A percentile compares a stretch with the other conserved stretches of the same genome.
phyloP scores from a whole-genome alignment of 768 basidiomycete genomes.

The Sporobolomyces roseus region DNA sequence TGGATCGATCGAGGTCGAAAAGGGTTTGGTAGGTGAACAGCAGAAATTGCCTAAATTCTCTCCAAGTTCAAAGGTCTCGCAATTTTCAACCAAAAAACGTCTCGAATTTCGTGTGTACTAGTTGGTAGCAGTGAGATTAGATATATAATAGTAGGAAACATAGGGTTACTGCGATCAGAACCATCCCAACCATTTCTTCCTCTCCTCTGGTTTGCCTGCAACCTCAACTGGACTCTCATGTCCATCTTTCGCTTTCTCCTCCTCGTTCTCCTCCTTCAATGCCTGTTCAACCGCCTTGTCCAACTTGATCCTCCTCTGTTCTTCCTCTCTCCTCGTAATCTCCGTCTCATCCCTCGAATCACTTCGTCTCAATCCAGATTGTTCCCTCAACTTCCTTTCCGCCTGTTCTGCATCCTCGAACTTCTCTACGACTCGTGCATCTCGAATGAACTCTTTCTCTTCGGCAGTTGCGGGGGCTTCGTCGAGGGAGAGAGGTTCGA shows the following conservation, averaged over 20 bases:
- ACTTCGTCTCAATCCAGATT: background rate
- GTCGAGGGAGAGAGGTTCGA: slow-evolving; percentile 7
- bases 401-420: slow-evolving; percentile 26
- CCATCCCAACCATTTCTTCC: slow-evolving; percentile 34
- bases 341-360: background rate
- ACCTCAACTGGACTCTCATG: background rate
- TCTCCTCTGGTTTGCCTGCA: background rate
- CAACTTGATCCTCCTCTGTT: background rate
- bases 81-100: too few species aligned
- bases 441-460: slow-evolving; percentile 17
- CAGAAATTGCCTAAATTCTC: too few species aligned
- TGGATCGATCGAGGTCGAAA: too few species aligned
- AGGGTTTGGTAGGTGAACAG: too few species aligned
- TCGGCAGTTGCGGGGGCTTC: slow-evolving; percentile 8
- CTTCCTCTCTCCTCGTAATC: slow-evolving; percentile 1
- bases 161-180: slow-evolving; percentile 3
- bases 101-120: background rate
- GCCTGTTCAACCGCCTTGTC: slow-evolving; percentile 13
- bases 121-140: background rate
- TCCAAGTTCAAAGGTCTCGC: too few species aligned
- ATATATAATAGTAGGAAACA: background rate
- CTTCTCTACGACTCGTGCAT: slow-evolving; percentile 26
- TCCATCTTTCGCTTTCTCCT: background rate
- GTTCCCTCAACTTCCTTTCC: background rate
- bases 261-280: background rate